A percentile compares a stretch with the other conserved stretches of the same genome.
Conservation (phyloP, 352 stramenopile species). For the Phytophthora rubi region DNA sequence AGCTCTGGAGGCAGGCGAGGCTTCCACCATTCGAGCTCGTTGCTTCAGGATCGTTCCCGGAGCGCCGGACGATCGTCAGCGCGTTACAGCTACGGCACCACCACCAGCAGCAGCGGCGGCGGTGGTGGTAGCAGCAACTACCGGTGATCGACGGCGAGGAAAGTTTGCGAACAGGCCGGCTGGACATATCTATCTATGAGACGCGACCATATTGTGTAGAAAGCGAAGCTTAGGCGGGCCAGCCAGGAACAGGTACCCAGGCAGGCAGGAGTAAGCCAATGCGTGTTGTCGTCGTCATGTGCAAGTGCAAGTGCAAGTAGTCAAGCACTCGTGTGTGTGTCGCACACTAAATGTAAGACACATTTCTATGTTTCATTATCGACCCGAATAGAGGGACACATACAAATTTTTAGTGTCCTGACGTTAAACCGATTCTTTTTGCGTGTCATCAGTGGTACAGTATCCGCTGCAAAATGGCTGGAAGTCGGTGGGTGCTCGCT, state of each 20-base stretch:
- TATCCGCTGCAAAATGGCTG: slow-evolving; percentile 1
- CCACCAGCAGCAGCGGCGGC: slow-evolving; percentile 21
- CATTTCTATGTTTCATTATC: neutral
- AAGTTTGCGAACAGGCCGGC: slow-evolving; percentile 21
- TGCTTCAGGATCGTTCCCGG: slow-evolving; percentile 61
- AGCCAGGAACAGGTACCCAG: slow-evolving; percentile 2
- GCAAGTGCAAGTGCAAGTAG: slow-evolving; percentile 6
- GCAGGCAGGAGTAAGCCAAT: slow-evolving; percentile 27
- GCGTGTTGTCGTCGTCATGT: slow-evolving; percentile 28
- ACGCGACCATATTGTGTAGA: slow-evolving; percentile 45
- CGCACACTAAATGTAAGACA: slow-evolving; percentile 11
- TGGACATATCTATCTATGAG: slow-evolving; percentile 43
- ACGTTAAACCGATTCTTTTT: slow-evolving; percentile 7
- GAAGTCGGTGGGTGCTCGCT: slow-evolving; percentile 6
- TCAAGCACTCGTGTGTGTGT: neutral
- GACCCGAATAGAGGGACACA: slow-evolving; percentile 1
- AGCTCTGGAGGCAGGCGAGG: slow-evolving; percentile 33
- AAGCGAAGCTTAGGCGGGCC: slow-evolving; percentile 28
- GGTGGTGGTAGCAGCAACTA: slow-evolving; percentile 18
- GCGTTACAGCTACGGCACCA: slow-evolving; percentile 44
- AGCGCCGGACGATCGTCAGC: slow-evolving; percentile 46
- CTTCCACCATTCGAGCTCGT: slow-evolving; percentile 58
- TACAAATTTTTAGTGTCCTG: slow-evolving; percentile 8
- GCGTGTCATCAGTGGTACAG: neutral
- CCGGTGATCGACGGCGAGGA: slow-evolving; percentile 27